Evolutionary conservation across 1,284 basidiomycete species (phyloP).

Genomic region (Tilletia caries): DNA sequence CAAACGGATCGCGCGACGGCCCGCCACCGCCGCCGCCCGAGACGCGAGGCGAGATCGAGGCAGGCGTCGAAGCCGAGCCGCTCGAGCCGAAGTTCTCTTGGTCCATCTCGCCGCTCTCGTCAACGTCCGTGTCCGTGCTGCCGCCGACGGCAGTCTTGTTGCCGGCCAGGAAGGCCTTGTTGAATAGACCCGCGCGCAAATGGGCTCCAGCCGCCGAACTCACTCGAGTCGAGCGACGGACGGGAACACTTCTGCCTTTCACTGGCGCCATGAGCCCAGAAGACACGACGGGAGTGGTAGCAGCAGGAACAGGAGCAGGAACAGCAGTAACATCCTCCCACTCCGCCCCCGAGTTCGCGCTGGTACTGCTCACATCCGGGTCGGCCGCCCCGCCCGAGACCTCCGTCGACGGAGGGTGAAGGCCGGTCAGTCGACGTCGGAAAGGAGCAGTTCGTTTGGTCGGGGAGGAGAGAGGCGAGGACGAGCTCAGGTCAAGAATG

Average conservation of each 20-base stretch:
- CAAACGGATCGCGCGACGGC: not conserved
- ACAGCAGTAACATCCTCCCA: constrained; percentile 3
- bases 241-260: not conserved
- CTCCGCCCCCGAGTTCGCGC: not conserved
- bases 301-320: not conserved
- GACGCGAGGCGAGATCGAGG: not conserved
- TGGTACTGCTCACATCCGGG: not conserved
- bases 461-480: not conserved
- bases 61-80: not conserved
- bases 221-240: not conserved
- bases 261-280: no score
- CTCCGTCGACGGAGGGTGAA: not conserved
- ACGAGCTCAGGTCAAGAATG: not conserved
- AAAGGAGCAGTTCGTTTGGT: not conserved
- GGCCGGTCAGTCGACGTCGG: not conserved
- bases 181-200: not conserved
- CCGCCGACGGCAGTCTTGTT: not conserved
- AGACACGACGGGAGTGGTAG: not conserved
- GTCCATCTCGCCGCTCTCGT: not conserved
- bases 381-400: not conserved
- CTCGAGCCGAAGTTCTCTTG: no score
- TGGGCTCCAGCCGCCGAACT: not conserved
- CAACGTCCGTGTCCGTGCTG: not conserved
- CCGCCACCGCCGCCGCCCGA: not conserved
- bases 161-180: not conserved